Base-by-base conservation (phyloP, 23 red algal genomes). In the Rhodosorus marinus region DNA sequence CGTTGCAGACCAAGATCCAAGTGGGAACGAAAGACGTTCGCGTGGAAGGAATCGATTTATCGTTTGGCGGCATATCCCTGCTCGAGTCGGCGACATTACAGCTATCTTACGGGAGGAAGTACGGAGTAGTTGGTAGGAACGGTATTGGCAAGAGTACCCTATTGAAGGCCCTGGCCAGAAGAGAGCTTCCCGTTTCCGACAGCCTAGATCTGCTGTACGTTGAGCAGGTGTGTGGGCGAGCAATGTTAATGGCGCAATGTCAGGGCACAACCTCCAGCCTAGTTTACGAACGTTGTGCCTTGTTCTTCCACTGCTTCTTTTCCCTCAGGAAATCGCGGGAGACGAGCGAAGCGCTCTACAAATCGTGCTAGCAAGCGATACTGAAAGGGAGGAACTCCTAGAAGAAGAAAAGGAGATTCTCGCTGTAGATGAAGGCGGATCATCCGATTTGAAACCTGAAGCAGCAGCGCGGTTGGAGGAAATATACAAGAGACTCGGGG, bases 101-200 rank as follows among this genome's bases (percentile, higher is more conserved):
- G 35, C 67, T 95, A 27, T 49, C 77, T 1, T 80, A 72, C 36
- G 88, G 88, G 4, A 67, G 77, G 33, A 49, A 73, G 22, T 75
- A 83, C 56, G 88, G 88, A 26, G 41, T 95, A 8, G 64, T 83
- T 24, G 88, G 77, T 14, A 54, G 88, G 30, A 95, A 95, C 67
- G 88, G 88, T 25, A 68, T 74, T 43, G 88, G 88, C 7, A 95
- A 95, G 59, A 79, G 69, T 14, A 82, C 77, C 31, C 69, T 95
- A 26, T 73, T 95, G 77, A 56, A 72, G 14, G 75, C 88, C 21
- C 66, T 95, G 47, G 75, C 88, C 1, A 61, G 75, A 9, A 52
- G 88, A 32, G 72, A 83, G 59, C 77, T 95, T 26, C 88, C 88
- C 8, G 43, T 95, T 31, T 80, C 88, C 1, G 54, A 70, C n/a